phyloP scores from a whole-genome alignment of 495 filamentous ascomycete genomes.

The Penicillium salamii region DNA sequence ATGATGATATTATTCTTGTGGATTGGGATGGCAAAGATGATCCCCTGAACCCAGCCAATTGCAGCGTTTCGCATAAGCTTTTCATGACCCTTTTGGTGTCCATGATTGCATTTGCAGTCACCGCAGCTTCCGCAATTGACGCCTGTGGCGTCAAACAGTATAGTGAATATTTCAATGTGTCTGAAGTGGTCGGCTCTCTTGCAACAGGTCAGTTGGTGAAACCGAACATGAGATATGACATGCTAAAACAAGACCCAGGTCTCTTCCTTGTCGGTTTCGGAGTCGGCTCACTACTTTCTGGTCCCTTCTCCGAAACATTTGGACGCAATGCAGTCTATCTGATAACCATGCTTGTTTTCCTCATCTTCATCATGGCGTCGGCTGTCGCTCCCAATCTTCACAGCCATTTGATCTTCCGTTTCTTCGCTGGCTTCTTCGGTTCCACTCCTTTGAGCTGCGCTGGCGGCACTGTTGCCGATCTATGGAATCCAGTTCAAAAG shows the following conservation, averaged over 20 bases:
- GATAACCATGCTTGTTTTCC: conserved; percentile 35
- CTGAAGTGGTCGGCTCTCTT: conserved; percentile 47
- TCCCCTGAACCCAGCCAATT: conserved; percentile 54
- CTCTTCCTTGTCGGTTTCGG: conserved; percentile 49
- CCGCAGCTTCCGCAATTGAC: conserved; percentile 49
- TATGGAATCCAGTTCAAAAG: conserved; percentile 42
- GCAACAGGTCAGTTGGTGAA: conserved; percentile 12
- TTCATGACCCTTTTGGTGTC: conserved; percentile 43
- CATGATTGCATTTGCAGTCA: conserved; percentile 46
- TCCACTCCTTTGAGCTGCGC: conserved; percentile 44
- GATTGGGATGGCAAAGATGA: conserved; percentile 47
- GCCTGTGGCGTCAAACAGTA: conserved; percentile 43
- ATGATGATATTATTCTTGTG: conserved; percentile 8
- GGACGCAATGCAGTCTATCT: conserved; percentile 55
- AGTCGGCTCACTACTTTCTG: conserved; percentile 42
- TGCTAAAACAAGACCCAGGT: not conserved
- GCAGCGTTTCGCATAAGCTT: conserved; percentile 33
- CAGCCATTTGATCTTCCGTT: conserved; percentile 42
- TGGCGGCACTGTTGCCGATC: conserved; percentile 43
- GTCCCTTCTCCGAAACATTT: conserved; percentile 55
- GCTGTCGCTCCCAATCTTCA: conserved; percentile 43
- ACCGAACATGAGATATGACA: no score
- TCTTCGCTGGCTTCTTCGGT: conserved; percentile 45
- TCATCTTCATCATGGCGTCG: conserved; percentile 45
- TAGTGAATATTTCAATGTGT: conserved; percentile 45